Percentiles rank a stretch among this genome's conserved stretches.
These are phyloP conservation scores for Yarrowia sp. DNA, from an alignment of 805 yeast genomes.

Conservation along the genomic window DNA sequence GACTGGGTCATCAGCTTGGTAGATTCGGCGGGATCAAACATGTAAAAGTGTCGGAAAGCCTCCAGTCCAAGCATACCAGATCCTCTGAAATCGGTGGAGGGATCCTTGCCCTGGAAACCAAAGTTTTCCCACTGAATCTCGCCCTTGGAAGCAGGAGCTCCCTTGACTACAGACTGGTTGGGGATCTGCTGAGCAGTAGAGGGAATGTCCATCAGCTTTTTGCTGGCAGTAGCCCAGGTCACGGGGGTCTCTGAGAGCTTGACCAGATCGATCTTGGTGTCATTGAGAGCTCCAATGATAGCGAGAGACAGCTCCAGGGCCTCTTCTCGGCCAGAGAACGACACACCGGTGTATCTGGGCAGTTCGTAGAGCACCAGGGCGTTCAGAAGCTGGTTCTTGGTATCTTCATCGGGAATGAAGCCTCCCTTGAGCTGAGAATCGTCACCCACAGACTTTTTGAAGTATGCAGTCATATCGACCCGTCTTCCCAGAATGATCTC, in stretches of 20 bases:
- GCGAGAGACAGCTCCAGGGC: slow-evolving; percentile 29
- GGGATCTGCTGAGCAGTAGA: slow-evolving; percentile 21
- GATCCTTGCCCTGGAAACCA: slow-evolving; percentile 51
- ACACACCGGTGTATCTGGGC: slow-evolving; percentile 39
- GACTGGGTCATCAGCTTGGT: slow-evolving; percentile 19
- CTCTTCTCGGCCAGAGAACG: not conserved
- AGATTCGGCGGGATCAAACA: slow-evolving; percentile 33
- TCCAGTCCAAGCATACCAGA: slow-evolving; percentile 36
- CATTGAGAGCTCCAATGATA: slow-evolving; percentile 25
- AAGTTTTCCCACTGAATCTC: slow-evolving; percentile 47
- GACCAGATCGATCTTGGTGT: slow-evolving; percentile 17
- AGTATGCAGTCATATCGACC: slow-evolving; percentile 6
- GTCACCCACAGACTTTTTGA: not conserved
- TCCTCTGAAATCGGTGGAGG: slow-evolving; percentile 50
- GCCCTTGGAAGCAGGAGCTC: slow-evolving; percentile 33
- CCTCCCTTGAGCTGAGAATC: not conserved
- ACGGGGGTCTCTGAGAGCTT: slow-evolving; percentile 18
- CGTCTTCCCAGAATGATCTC: slow-evolving; percentile 22
- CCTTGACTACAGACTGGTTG: slow-evolving; percentile 2
- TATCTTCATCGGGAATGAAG: not conserved
- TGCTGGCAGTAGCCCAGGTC: slow-evolving; percentile 30
- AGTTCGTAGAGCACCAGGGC: slow-evolving; percentile 39
- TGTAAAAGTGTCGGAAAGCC: slow-evolving; percentile 27
- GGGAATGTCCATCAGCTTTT: slow-evolving; percentile 23
- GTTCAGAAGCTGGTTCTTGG: slow-evolving; percentile 20